A percentile compares a stretch with the other conserved stretches of the same genome.
phyloP scores from a whole-genome alignment of 768 basidiomycete genomes.

The Rhodotorula kratochvilovae region DNA sequence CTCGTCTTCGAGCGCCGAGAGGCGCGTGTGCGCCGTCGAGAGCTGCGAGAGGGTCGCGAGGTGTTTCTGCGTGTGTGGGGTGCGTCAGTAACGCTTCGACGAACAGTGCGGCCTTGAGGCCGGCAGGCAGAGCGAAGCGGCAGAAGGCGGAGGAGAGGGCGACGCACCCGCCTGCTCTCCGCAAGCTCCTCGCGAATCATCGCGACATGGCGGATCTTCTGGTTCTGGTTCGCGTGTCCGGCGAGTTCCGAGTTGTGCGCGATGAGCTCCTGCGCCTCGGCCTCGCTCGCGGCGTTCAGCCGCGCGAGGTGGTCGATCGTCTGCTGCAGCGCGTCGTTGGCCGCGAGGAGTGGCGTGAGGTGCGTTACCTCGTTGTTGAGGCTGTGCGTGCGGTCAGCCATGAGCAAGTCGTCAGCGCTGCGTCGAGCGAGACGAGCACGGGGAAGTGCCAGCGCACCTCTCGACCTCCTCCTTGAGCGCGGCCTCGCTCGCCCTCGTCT shows the following conservation, averaged over 20 bases:
- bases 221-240: slow-evolving; percentile 75
- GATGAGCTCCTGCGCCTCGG: slow-evolving; percentile 69
- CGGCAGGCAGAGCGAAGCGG: no score
- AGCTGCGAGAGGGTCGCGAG: slow-evolving; percentile 25
- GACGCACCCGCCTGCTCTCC: slow-evolving; percentile 69
- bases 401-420: neutral
- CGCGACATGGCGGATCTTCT: slow-evolving; percentile 82
- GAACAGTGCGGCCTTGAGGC: no score
- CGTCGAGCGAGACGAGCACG: no score
- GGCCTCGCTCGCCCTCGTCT: slow-evolving; percentile 2
- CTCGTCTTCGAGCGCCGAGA: slow-evolving; percentile 30
- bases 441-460: neutral
- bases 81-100: neutral
- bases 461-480: slow-evolving; percentile 5
- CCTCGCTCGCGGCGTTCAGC: slow-evolving; percentile 71
- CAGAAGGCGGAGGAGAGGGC: no score
- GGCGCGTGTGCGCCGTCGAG: slow-evolving; percentile 21
- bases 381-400: slow-evolving; percentile 43
- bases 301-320: slow-evolving; percentile 31
- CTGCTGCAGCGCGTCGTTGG: neutral
- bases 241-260: slow-evolving; percentile 80
- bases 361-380: slow-evolving; percentile 62
- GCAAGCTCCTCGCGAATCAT: slow-evolving; percentile 73
- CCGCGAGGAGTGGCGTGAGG: slow-evolving; percentile 52
- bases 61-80: slow-evolving; percentile 26